Evolutionary conservation across 2,329 filamentous ascomycete genomes (phyloP).

Genomic region (Colletotrichum spinosum): DNA sequence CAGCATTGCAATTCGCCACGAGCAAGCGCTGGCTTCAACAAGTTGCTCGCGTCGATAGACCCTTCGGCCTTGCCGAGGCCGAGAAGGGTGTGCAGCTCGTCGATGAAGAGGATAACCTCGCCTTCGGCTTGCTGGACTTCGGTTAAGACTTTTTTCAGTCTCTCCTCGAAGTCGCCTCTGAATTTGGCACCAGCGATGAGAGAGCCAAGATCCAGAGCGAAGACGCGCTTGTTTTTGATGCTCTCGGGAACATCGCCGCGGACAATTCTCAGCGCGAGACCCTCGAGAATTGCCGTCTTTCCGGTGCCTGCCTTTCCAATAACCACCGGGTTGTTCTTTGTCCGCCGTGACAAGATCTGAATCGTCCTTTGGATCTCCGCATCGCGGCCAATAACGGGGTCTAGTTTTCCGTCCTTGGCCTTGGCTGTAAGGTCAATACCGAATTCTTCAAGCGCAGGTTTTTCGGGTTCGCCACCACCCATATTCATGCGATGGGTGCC

Average conservation of each 20-base stretch:
- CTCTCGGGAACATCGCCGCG: conserved; percentile 94
- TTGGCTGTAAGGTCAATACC: conserved; percentile 89
- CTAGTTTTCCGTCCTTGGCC: conserved; percentile 89
- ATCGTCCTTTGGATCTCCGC: conserved; percentile 93
- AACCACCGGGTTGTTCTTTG: conserved; percentile 96
- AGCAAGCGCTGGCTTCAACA: conserved; percentile 93
- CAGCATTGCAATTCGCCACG: conserved; percentile 95
- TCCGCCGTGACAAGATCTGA: conserved; percentile 90
- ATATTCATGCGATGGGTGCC: conserved; percentile 96
- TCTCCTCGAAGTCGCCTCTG: conserved; percentile 94
- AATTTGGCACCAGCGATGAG: conserved; percentile 97
- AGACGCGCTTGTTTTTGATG: conserved; percentile 92
- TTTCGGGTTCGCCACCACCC: conserved; percentile 78
- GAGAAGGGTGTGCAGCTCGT: conserved; percentile 91
- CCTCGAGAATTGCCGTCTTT: conserved; percentile 94
- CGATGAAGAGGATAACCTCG: conserved; percentile 92
- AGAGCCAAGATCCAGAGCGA: conserved; percentile 88
- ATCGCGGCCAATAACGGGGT: conserved; percentile 95
- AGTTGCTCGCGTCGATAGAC: conserved; percentile 94
- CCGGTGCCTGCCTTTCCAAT: conserved; percentile 92
- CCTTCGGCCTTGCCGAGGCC: conserved; percentile 96
- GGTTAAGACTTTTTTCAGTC: conserved; percentile 88
- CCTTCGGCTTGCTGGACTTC: conserved; percentile 92
- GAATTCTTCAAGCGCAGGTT: conserved; percentile 89
- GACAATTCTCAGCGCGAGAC: conserved; percentile 89